Evolutionary conservation across 129 eudicot genomes (phyloP).

Genomic region (Erigeron canadensis): DNA sequence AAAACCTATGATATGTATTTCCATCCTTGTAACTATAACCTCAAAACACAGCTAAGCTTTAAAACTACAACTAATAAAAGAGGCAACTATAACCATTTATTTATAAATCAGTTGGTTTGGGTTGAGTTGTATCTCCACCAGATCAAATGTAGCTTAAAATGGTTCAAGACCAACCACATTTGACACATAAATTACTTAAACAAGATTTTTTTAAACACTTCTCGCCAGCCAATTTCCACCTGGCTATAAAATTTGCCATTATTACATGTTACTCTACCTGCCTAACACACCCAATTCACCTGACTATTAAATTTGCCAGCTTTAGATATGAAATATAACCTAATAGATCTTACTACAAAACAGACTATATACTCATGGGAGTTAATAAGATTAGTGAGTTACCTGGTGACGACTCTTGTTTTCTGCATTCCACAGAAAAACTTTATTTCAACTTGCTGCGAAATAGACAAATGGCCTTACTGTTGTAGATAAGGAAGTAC

Average conservation of each 20-base stretch:
- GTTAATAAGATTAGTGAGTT: slow-evolving; percentile 1
- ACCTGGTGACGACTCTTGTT: slow-evolving; percentile 98
- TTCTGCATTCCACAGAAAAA: slow-evolving; percentile 96
- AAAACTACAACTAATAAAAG: neutral
- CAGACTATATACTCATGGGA: neutral
- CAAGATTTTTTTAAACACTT: too few relatives aligned
- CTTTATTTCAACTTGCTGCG: slow-evolving; percentile 97
- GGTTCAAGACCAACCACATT: too few relatives aligned
- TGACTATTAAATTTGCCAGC: neutral
- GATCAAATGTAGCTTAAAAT: too few relatives aligned
- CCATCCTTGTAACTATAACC: too few relatives aligned
- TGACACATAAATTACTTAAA: too few relatives aligned
- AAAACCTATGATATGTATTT: too few relatives aligned
- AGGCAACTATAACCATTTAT: neutral
- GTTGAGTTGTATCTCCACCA: too few relatives aligned
- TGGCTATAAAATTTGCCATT: too few relatives aligned
- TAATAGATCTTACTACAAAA: neutral
- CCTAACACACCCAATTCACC: too few relatives aligned
- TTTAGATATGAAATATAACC: neutral
- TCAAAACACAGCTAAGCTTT: neutral
- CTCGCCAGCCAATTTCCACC: too few relatives aligned
- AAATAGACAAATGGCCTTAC: slow-evolving; percentile 91
- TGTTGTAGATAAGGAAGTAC: slow-evolving; percentile 52
- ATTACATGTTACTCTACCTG: too few relatives aligned
- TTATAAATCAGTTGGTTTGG: too few relatives aligned